Conservation (phyloP, 768 basidiomycete genomes). For the Rhodotorula sphaerocarpa region DNA sequence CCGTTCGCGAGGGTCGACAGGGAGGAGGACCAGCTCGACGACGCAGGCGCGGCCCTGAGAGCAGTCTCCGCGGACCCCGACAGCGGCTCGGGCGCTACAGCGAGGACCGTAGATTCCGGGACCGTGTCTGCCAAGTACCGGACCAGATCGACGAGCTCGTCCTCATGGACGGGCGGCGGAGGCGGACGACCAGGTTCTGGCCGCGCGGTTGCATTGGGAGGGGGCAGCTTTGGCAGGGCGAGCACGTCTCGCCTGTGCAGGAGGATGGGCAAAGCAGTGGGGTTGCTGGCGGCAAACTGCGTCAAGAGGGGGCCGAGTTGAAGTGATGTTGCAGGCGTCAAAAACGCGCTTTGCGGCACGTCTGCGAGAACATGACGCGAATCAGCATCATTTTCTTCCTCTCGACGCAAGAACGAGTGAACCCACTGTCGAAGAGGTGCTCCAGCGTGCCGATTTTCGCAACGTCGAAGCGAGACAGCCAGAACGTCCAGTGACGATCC, state of each 20-base stretch:
- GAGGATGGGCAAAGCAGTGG: slow-evolving; percentile 12
- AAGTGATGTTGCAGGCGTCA: not conserved
- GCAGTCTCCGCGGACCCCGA: no score
- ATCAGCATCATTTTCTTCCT: not conserved
- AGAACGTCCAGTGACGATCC: slow-evolving; percentile 5
- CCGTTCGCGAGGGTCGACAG: not conserved
- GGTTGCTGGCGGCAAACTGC: slow-evolving; percentile 24
- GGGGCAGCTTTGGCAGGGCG: not conserved
- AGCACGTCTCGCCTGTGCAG: slow-evolving; percentile 9
- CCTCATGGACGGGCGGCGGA: slow-evolving; percentile 4
- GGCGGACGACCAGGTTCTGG: not conserved
- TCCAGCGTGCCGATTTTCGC: not conserved
- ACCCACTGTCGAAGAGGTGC: slow-evolving; percentile 6
- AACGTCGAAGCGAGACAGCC: slow-evolving; percentile 9
- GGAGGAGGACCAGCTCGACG: not conserved
- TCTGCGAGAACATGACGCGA: not conserved
- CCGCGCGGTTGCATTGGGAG: not conserved
- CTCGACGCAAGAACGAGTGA: no score
- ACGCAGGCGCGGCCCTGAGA: no score
- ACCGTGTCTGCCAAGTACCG: not conserved
- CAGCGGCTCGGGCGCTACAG: not conserved
- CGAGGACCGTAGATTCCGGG: not conserved
- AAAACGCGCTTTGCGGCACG: slow-evolving; percentile 1
- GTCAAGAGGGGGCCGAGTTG: slow-evolving; percentile 24
- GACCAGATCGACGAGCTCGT: slow-evolving; percentile 17